Evolutionary conservation across 2,329 filamentous ascomycete species (phyloP), one percentile per base, ranked within the genome.

Genomic region (Neofusicoccum sp.): DNA sequence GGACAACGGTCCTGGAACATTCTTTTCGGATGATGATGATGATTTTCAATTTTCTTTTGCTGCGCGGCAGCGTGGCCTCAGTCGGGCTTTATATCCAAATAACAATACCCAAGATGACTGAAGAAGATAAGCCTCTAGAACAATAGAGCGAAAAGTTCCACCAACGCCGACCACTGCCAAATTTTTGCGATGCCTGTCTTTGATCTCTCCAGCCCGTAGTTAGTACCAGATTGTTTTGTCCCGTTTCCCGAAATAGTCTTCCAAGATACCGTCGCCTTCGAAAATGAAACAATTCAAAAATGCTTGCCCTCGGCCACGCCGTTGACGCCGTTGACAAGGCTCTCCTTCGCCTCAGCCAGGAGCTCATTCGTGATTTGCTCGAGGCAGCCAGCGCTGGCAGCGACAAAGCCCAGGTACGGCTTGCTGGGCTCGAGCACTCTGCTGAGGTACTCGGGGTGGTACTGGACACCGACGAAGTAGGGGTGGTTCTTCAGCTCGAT

Each of bases 391-490:
- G 89, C 85, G 59, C 87, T 87, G 2, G 92, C 91, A 36, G 93
- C 92, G 50, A 97, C 85, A 74, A 97, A 93, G 50, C 93, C 93
- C 28, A 97, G 83, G 78, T 92, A 95, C 1, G 91, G 88, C 73
- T 87, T 87, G 71, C 86, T 89, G 0, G 91, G 91, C 56, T 86
- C 81, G 66, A 96, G 79, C 2, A 95, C 92, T 59, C 89, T 84
- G 68, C 85, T 89, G 56, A 91, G 81, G 73, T 94, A 96, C 77
- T 97, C 93, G 2, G 93, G 92, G 75, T 97, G 93, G 76, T 90
- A 94, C 77, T 97, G 93, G 7, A 95, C 90, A 66, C 89, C 89
- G 16, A 96, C 91, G 69, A 89, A 96, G 83, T 86, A 96, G 0
- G 90, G 90, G 74, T 96, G 92, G 67, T 94, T 88, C 73, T 88